Percentiles rank a stretch among this genome's conserved stretches.
Evolutionary conservation across 2,329 filamentous ascomycete genomes (phyloP).

Genomic region (Ceratocystiopsis minuta): DNA sequence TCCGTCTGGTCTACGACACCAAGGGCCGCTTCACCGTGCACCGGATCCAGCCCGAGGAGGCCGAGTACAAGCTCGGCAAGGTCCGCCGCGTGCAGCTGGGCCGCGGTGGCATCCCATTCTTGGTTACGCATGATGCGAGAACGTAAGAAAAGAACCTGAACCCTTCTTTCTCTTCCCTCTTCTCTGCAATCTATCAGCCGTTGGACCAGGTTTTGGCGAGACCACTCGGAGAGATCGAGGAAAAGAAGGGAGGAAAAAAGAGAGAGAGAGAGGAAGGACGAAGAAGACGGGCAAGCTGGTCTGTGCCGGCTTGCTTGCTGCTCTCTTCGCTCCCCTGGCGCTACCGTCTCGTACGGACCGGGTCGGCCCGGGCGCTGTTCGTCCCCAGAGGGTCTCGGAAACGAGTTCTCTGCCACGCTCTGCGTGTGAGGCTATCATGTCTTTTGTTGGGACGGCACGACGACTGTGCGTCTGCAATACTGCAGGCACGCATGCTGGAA

Average conservation of each 20-base stretch:
- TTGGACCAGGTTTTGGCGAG: conserved; percentile 98
- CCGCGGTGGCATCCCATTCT: conserved; percentile 99
- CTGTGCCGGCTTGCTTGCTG: too few relatives aligned
- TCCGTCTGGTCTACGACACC: conserved; percentile 99
- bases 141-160: conserved; percentile 59
- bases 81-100: conserved; percentile 99
- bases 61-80: conserved; percentile 99
- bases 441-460: too few relatives aligned
- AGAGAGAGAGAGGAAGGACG: not conserved
- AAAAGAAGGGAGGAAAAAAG: conserved; percentile 7
- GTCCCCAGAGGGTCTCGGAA: too few relatives aligned
- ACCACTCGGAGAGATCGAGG: conserved; percentile 11
- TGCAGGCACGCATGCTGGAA: too few relatives aligned
- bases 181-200: conserved; percentile 92
- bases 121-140: conserved; percentile 99
- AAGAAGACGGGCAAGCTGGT: not conserved
- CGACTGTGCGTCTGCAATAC: too few relatives aligned
- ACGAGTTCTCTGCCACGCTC: too few relatives aligned
- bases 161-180: conserved; percentile 33
- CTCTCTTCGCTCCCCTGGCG: too few relatives aligned
- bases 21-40: conserved; percentile 99
- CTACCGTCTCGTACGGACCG: too few relatives aligned
- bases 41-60: conserved; percentile 97
- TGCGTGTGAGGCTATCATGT: too few relatives aligned
- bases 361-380: too few relatives aligned